Conservation (phyloP, 129 eudicot genomes). For the Apium graveolens region DNA sequence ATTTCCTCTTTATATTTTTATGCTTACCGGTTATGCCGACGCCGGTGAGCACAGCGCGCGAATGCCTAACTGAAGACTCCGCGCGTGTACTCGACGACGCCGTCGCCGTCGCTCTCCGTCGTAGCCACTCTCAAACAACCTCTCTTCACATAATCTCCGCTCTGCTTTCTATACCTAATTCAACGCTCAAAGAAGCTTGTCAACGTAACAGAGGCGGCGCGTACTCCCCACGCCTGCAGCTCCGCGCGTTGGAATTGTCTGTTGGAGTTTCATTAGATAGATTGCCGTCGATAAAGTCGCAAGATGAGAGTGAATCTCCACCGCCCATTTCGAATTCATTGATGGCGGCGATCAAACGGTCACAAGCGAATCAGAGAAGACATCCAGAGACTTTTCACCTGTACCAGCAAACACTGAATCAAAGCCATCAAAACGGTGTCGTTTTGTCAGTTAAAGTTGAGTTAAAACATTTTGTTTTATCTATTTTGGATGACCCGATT, state of each 20-base stretch:
- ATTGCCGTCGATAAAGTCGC: conserved; percentile 33
- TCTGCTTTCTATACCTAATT: conserved; percentile 30
- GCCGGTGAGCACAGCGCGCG: conserved; percentile 61
- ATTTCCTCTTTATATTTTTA: background rate
- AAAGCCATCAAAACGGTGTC: conserved; percentile 6
- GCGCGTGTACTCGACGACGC: conserved; percentile 60
- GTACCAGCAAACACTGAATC: conserved; percentile 31
- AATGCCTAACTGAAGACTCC: conserved; percentile 54
- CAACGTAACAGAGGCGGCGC: conserved; percentile 47
- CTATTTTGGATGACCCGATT: conserved; percentile 90
- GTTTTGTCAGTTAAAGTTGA: conserved; percentile 32
- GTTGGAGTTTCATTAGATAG: conserved; percentile 59
- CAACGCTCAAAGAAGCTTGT: conserved; percentile 49
- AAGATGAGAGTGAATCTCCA: conserved; percentile 11
- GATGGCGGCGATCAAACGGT: conserved; percentile 66
- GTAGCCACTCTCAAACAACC: conserved; percentile 58
- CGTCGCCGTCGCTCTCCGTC: conserved; percentile 49
- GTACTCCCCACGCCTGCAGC: conserved; percentile 49
- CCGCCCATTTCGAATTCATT: conserved; percentile 66
- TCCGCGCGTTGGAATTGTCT: conserved; percentile 55
- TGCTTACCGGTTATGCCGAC: conserved; percentile 65
- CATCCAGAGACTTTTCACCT: conserved; percentile 56
- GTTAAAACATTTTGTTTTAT: conserved; percentile 57
- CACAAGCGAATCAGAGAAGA: conserved; percentile 57
- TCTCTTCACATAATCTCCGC: conserved; percentile 63